Conservation (phyloP, 106 monocot genomes). For the Amphibolis antarctica region DNA sequence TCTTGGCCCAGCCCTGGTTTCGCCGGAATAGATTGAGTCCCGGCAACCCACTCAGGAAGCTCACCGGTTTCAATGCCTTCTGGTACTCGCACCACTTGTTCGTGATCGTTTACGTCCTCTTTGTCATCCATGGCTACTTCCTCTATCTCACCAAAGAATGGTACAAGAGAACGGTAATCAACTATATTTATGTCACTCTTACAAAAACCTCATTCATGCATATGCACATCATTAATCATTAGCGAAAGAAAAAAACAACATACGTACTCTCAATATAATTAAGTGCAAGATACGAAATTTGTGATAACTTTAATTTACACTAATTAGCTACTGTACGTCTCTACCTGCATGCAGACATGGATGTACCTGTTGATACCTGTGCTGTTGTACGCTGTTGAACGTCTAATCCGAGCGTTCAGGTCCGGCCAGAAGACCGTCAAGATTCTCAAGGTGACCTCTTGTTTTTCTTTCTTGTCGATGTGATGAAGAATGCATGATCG, state of each 20-base stretch:
- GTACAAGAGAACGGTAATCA: constrained; percentile 77
- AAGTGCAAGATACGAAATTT: no score
- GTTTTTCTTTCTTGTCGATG: no score
- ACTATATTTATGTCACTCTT: no score
- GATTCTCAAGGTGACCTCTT: constrained; percentile 67
- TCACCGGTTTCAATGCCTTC: constrained; percentile 91
- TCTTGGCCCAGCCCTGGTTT: constrained; percentile 71
- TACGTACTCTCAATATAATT: no score
- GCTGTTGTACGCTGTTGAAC: constrained; percentile 46
- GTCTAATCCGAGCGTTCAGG: constrained; percentile 44
- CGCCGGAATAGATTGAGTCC: constrained; percentile 47
- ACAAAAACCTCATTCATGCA: no score
- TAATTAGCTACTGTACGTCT: no score
- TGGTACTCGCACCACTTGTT: constrained; percentile 96
- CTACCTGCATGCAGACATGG: constrained; percentile 41
- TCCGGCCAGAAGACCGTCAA: constrained; percentile 59
- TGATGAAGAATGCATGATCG: no score
- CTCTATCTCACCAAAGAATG: constrained; percentile 57
- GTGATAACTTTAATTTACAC: no score
- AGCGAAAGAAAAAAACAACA: no score
- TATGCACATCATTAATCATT: no score
- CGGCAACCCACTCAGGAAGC: constrained; percentile 36
- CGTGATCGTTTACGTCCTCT: constrained; percentile 75
- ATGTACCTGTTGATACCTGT: constrained; percentile 77
- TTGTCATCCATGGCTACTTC: constrained; percentile 63